These are phyloP conservation scores for Gastrodia elata DNA, from an alignment of 106 monocot species.

Conservation along the genomic window DNA sequence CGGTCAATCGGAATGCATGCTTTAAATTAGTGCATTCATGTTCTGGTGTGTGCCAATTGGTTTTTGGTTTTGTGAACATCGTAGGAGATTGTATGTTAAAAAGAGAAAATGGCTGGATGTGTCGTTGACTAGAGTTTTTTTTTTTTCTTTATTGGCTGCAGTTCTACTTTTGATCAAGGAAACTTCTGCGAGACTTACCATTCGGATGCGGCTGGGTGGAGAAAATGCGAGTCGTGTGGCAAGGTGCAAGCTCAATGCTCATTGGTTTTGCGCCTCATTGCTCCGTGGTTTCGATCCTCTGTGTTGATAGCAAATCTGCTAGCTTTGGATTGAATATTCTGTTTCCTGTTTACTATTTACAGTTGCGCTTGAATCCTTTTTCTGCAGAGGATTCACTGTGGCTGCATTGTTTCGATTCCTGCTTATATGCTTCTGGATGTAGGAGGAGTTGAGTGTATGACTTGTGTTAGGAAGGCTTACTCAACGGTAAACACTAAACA, in stretches of 20 bases:
- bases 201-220: conserved; percentile 42
- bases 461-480: conserved; percentile 34
- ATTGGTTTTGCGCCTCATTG: neutral
- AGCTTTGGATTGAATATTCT: neutral
- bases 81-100: neutral
- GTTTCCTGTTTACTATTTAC: neutral
- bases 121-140: neutral
- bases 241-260: conserved; percentile 24
- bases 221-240: conserved; percentile 55
- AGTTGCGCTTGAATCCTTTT: neutral
- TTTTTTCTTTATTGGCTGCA: neutral
- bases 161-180: conserved; percentile 40
- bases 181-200: conserved; percentile 57
- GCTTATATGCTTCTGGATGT: conserved; percentile 38
- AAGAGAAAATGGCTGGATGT: neutral
- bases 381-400: conserved; percentile 51
- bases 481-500: conserved; percentile 19
- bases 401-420: conserved; percentile 44
- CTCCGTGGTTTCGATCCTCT: too few relatives aligned
- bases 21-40: neutral
- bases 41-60: neutral
- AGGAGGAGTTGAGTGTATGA: conserved; percentile 51
- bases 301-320: too few relatives aligned
- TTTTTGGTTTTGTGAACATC: neutral
- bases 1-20: neutral